Conservation (phyloP, 805 yeast species). For the Sugiyamaella boreocaroliniensis region DNA sequence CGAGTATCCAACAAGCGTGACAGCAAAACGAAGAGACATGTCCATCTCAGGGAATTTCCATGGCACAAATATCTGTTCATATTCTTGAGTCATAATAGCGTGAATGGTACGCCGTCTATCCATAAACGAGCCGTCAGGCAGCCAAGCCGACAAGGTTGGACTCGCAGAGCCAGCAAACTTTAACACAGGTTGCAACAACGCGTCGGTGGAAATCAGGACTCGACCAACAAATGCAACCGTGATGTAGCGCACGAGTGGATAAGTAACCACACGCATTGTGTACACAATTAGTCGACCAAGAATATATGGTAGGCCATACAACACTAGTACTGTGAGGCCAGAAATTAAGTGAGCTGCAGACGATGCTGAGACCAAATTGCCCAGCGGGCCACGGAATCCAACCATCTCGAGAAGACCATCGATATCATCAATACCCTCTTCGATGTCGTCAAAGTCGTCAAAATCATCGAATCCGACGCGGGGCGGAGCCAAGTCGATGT, state of each 20-base stretch:
- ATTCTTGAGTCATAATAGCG: neutral
- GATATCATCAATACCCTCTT: conserved; percentile 18
- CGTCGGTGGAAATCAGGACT: neutral
- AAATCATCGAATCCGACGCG: conserved; percentile 1
- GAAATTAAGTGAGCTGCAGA: conserved; percentile 17
- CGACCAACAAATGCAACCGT: neutral
- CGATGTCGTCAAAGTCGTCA: conserved; percentile 14
- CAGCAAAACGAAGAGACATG: neutral
- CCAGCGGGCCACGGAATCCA: conserved; percentile 23
- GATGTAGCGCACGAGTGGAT: neutral
- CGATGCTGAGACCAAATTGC: conserved; percentile 19
- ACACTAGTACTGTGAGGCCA: conserved; percentile 11
- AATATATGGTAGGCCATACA: conserved; percentile 24
- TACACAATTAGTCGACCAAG: conserved; percentile 17
- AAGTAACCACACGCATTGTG: neutral
- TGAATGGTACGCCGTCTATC: neutral
- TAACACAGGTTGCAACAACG: neutral
- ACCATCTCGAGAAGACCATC: conserved; percentile 28
- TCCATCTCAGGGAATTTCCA: neutral
- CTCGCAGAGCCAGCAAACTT: neutral
- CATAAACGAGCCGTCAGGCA: neutral
- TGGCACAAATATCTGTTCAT: neutral
- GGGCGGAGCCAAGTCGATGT: neutral
- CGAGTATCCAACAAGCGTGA: neutral
- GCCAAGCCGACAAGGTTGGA: neutral